A percentile compares a stretch with the other conserved stretches of the same genome.
Conservation (phyloP, 257 asterid genomes). For the Rauvolfia tetraphylla region DNA sequence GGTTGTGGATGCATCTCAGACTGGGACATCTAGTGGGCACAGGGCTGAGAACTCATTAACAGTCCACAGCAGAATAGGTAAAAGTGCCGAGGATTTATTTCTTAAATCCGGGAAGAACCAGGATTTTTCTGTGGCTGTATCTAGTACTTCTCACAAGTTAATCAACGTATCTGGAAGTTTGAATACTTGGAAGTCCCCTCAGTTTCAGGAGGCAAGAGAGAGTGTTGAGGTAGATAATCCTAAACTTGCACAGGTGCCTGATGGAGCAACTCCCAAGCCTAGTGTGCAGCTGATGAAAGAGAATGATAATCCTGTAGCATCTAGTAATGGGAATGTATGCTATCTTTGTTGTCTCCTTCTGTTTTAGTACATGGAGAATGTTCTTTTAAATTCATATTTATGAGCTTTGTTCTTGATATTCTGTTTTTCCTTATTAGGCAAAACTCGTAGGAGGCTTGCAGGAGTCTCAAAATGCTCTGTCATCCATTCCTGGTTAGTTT, state of each 20-base stretch:
- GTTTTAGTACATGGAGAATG: background rate
- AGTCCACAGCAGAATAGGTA: conserved; percentile 26
- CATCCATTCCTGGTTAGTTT: conserved; percentile 51
- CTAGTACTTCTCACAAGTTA: conserved; percentile 29
- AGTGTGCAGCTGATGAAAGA: conserved; percentile 38
- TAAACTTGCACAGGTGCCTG: conserved; percentile 32
- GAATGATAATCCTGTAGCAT: conserved; percentile 32
- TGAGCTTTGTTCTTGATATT: conserved; percentile 3
- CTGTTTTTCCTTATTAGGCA: conserved; percentile 41
- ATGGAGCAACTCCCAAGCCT: conserved; percentile 31
- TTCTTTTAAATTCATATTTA: background rate
- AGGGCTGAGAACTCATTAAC: conserved; percentile 37
- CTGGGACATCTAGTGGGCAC: conserved; percentile 37
- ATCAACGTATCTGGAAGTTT: conserved; percentile 30
- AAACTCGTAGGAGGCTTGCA: conserved; percentile 32
- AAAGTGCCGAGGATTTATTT: conserved; percentile 35
- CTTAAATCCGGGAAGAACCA: conserved; percentile 31
- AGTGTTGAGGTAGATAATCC: conserved; percentile 31
- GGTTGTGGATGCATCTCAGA: conserved; percentile 26
- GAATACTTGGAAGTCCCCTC: conserved; percentile 45
- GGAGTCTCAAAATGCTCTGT: conserved; percentile 37
- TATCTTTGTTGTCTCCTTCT: conserved; percentile 13
- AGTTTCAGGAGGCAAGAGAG: conserved; percentile 43
- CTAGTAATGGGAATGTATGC: conserved; percentile 65
- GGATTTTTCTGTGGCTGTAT: conserved; percentile 31